Evolutionary conservation across 202 grass and related monocot species (phyloP).

Genomic region (Setaria viridis): DNA sequence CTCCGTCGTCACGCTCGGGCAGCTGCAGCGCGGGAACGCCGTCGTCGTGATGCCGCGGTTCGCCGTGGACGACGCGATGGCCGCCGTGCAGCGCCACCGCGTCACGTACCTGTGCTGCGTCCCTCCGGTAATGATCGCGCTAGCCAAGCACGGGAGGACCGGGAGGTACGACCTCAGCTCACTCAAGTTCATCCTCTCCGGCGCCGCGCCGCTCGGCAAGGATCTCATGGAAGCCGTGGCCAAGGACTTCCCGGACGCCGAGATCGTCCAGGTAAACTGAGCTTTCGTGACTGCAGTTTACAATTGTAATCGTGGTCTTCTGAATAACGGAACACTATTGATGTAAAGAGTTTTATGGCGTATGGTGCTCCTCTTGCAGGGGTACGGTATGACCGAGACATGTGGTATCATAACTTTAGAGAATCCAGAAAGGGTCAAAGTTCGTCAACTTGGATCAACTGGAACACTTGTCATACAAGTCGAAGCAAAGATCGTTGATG

Average conservation of each 20-base stretch:
- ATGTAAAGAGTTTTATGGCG: constrained; percentile 4
- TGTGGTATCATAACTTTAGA: constrained; percentile 79
- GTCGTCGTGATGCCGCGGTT: constrained; percentile 76
- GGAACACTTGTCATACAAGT: constrained; percentile 61
- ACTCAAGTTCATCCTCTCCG: constrained; percentile 67
- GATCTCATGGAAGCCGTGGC: constrained; percentile 87
- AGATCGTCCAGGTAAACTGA: constrained; percentile 56
- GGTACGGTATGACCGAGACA: constrained; percentile 96
- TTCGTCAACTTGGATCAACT: constrained; percentile 72
- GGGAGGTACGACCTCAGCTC: constrained; percentile 82
- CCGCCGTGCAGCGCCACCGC: constrained; percentile 53
- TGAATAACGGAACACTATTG: too few species aligned
- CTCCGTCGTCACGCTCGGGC: constrained; percentile 64
- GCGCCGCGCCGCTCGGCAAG: constrained; percentile 88
- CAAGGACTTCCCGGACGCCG: constrained; percentile 59
- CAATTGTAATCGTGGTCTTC: too few species aligned
- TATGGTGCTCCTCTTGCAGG: constrained; percentile 50
- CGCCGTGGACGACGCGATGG: constrained; percentile 62
- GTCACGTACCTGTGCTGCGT: constrained; percentile 81
- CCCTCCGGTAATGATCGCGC: constrained; percentile 87
- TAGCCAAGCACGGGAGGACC: constrained; percentile 64
- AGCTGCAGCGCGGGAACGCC: constrained; percentile 71
- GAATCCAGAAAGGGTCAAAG: constrained; percentile 43
- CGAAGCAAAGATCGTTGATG: constrained; percentile 75
- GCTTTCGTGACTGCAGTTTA: background rate